Percentiles rank a stretch among this genome's conserved stretches.
These are phyloP conservation scores for Malassezia obtusa DNA, from an alignment of 1,284 basidiomycete species.

Conservation along the genomic window DNA sequence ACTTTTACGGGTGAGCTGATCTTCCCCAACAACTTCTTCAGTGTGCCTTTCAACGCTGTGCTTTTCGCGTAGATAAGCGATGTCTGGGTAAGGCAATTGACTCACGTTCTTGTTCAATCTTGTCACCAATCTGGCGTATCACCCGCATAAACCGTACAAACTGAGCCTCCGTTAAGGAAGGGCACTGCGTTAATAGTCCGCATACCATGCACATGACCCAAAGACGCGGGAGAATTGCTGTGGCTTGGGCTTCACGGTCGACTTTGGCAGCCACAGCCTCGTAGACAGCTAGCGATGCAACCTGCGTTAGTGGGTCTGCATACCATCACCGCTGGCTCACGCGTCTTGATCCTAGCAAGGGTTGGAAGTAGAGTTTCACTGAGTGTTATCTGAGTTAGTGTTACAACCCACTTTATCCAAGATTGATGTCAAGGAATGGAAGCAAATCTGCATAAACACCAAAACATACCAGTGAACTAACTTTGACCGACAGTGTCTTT, in stretches of 20 bases:
- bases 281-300: slow-evolving; percentile 78
- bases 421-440: slow-evolving; percentile 81
- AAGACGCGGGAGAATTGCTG: slow-evolving; percentile 49
- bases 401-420: slow-evolving; percentile 92
- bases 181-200: background rate
- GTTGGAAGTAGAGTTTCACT: slow-evolving; percentile 92
- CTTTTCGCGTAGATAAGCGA: slow-evolving; percentile 21
- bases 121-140: slow-evolving; percentile 55
- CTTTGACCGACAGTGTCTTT: slow-evolving; percentile 58
- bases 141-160: slow-evolving; percentile 57
- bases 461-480: slow-evolving; percentile 59
- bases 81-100: slow-evolving; percentile 6
- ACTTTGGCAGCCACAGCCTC: slow-evolving; percentile 94
- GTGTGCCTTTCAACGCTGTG: slow-evolving; percentile 28
- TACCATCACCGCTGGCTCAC: slow-evolving; percentile 52
- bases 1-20: background rate
- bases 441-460: slow-evolving; percentile 55
- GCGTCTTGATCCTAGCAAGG: slow-evolving; percentile 86
- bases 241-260: slow-evolving; percentile 86
- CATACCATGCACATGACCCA: slow-evolving; percentile 40
- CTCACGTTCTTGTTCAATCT: slow-evolving; percentile 64
- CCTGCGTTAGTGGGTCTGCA: background rate
- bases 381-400: too few species aligned
- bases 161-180: slow-evolving; percentile 71
- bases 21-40: background rate